phyloP scores from a whole-genome alignment of 2,329 filamentous ascomycete species.

The Phaeoacremonium minimum region DNA sequence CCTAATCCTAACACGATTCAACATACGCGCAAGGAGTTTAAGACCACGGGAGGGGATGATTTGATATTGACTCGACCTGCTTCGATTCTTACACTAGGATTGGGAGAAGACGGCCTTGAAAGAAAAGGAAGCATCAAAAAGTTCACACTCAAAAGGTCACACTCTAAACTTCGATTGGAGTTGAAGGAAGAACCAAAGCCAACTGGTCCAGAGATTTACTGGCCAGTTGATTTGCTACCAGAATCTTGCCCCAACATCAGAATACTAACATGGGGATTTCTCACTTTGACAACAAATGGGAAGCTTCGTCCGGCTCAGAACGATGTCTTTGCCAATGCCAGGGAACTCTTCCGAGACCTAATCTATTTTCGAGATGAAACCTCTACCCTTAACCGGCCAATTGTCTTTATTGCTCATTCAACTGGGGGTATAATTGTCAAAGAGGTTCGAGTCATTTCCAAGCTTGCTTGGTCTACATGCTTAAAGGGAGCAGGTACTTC shows the following conservation, averaged over 20 bases:
- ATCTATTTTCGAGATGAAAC: constrained; percentile 11
- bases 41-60: too few species aligned
- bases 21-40: too few species aligned
- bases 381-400: constrained; percentile 10
- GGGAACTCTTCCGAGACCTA: constrained; percentile 20
- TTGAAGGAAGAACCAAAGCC: constrained; percentile 6
- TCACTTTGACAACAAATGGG: constrained; percentile 16
- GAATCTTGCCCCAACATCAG: constrained; percentile 20
- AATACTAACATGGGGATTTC: constrained; percentile 24
- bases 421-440: constrained; percentile 25
- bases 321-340: constrained; percentile 21
- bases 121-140: not conserved
- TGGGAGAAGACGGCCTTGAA: too few species aligned
- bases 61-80: too few species aligned
- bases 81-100: too few species aligned
- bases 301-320: constrained; percentile 19
- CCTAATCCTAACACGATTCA: not conserved
- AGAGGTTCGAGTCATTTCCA: constrained; percentile 15
- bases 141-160: not conserved
- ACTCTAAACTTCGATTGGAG: constrained; percentile 13
- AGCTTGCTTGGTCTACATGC: not conserved
- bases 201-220: constrained; percentile 14
- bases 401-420: constrained; percentile 23
- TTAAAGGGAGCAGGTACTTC: constrained; percentile 16
- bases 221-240: constrained; percentile 24